These are phyloP conservation scores for Pseudozyma hubeiensis DNA, from an alignment of 1,284 basidiomycete species.

Conservation along the genomic window DNA sequence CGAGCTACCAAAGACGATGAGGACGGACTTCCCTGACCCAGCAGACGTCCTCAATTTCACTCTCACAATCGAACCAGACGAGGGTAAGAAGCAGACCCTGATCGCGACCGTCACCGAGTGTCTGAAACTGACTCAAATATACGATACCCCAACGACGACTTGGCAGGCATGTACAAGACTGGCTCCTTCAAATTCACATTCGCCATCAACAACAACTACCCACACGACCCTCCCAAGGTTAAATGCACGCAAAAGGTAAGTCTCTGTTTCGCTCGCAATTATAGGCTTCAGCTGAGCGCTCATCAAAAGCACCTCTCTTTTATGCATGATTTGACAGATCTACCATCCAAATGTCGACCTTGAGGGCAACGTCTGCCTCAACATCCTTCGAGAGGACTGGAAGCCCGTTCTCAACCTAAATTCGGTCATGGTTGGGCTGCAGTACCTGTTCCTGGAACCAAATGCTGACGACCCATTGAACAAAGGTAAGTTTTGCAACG, in stretches of 20 bases:
- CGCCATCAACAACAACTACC: constrained; percentile 96
- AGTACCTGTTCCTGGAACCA: constrained; percentile 97
- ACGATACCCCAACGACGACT: background rate
- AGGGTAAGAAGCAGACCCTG: constrained; percentile 74
- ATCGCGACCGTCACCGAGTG: too few relatives aligned
- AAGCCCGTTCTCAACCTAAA: constrained; percentile 98
- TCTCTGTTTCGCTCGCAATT: background rate
- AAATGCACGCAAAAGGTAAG: constrained; percentile 92
- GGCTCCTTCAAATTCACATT: constrained; percentile 94
- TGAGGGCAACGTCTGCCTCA: constrained; percentile 87
- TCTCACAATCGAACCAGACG: constrained; percentile 93
- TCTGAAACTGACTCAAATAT: too few relatives aligned
- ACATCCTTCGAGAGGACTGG: constrained; percentile 99
- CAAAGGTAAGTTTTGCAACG: constrained; percentile 77
- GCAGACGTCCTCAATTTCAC: constrained; percentile 94
- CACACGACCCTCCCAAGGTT: constrained; percentile 98
- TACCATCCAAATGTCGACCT: constrained; percentile 99
- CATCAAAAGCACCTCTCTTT: background rate
- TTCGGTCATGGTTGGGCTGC: constrained; percentile 95
- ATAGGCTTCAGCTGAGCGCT: background rate
- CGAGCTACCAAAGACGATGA: constrained; percentile 94
- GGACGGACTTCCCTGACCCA: constrained; percentile 90
- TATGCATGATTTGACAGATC: constrained; percentile 74
- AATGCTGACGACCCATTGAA: constrained; percentile 98
- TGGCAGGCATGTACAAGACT: constrained; percentile 93